These are phyloP conservation scores for Chlorella vulgaris DNA, from an alignment of 139 green algal genomes.

Conservation along the genomic window DNA sequence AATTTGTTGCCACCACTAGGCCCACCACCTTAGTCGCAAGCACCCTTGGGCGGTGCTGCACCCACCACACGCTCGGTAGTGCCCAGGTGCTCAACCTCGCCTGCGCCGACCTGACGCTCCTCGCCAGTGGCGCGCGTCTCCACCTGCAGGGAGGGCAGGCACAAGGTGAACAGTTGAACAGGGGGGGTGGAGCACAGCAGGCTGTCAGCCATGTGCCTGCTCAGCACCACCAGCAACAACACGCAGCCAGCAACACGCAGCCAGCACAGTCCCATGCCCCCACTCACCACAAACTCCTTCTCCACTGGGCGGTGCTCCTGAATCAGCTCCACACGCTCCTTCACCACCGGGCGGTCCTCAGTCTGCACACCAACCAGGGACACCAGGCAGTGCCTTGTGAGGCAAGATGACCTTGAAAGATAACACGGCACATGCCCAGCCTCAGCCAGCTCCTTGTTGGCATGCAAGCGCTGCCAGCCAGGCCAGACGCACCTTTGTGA, in stretches of 20 bases:
- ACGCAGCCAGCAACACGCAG: too few relatives aligned
- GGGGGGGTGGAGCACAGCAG: not conserved
- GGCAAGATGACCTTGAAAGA: too few relatives aligned
- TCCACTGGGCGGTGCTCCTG: slow-evolving; percentile 53
- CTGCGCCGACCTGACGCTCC: not conserved
- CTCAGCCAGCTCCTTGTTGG: not conserved
- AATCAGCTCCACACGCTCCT: slow-evolving; percentile 38
- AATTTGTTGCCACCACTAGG: too few relatives aligned
- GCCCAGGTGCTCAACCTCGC: slow-evolving; percentile 28
- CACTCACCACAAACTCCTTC: slow-evolving; percentile 56
- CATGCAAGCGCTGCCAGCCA: not conserved
- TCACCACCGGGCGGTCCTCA: slow-evolving; percentile 50
- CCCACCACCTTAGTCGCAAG: too few relatives aligned
- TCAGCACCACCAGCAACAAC: not conserved
- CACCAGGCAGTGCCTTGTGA: not conserved
- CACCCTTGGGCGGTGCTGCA: not conserved
- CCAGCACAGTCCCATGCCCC: too few relatives aligned
- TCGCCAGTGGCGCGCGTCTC: slow-evolving; percentile 16
- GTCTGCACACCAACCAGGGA: not conserved
- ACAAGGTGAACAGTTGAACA: not conserved
- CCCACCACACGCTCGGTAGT: not conserved
- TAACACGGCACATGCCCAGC: too few relatives aligned
- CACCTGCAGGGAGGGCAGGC: not conserved
- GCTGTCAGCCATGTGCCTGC: not conserved
- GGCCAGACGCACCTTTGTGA: slow-evolving; percentile 9